Evolutionary conservation across 2,329 filamentous ascomycete genomes (phyloP), one percentile per base, ranked within the genome.

Genomic region (Venturia oleaginea): DNA sequence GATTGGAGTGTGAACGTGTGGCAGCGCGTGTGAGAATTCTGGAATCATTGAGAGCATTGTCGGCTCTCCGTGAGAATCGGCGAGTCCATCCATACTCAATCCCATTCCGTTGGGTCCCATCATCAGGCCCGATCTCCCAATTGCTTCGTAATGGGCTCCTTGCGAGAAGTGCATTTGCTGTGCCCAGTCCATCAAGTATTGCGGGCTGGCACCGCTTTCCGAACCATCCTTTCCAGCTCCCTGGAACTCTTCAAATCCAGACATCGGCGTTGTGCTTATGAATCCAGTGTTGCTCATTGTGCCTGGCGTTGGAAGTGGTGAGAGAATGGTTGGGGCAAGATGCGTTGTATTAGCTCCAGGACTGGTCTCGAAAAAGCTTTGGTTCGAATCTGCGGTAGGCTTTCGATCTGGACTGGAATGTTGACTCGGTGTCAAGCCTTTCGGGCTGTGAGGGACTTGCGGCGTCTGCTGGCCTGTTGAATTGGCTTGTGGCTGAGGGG

Each of bases 171-270:
- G 72, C 72, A 80, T 76, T 62, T 78, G 74, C 54, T 72, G 57
- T 37, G 65, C 73, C 79, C 79, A 81, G 67, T 81, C 79, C 69
- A 81, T 75, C 72, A 80, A 75, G 70, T 80, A 81, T 22, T 72
- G 74, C 4, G 79, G 79, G 10, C 46, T 57, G 10, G 76, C 72
- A 19, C 72, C 74, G 17, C 72, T 72, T 10, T 80, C 78, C 1
- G 78, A 75, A 30, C 73, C 72, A 38, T 79, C 77, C 19, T 73
- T 74, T 42, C 71, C 32, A 32, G 46, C 70, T 30, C 73, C 68
- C 32, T 68, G 73, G 65, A 80, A 79, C 38, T 80, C 78, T 24
- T 79, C 76, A 65, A 78, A 81, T 17, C 76, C 77, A 24, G 78
- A 77, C 68, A 80, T 74, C 15, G 78, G 76, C 24, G 78, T 79